These are phyloP conservation scores for Amanita muscaria DNA, from an alignment of 768 basidiomycete species.

Conservation along the genomic window DNA sequence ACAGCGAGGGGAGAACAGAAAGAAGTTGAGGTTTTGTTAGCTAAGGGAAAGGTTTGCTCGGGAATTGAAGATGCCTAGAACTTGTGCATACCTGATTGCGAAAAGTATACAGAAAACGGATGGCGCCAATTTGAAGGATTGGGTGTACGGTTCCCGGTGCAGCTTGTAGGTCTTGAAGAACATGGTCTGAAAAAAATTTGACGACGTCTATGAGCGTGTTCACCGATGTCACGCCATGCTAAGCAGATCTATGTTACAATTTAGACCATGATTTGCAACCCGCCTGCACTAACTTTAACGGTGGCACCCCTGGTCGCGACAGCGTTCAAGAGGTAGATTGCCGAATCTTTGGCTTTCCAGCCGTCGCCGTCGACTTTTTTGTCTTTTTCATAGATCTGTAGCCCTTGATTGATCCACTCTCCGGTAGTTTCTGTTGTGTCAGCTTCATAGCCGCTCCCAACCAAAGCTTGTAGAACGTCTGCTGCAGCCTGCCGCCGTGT, in stretches of 20 bases:
- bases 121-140: slow-evolving; percentile 92
- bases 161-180: slow-evolving; percentile 79
- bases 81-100: slow-evolving; percentile 66
- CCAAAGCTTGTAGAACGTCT: slow-evolving; percentile 90
- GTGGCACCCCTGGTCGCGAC: slow-evolving; percentile 88
- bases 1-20: slow-evolving; percentile 81
- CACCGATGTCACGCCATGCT: slow-evolving; percentile 91
- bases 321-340: slow-evolving; percentile 89
- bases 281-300: slow-evolving; percentile 47
- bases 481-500: slow-evolving; percentile 91
- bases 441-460: slow-evolving; percentile 68
- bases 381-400: slow-evolving; percentile 61
- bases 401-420: slow-evolving; percentile 70
- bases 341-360: slow-evolving; percentile 92
- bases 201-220: slow-evolving; percentile 91
- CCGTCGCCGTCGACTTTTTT: slow-evolving; percentile 31
- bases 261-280: slow-evolving; percentile 1
- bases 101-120: slow-evolving; percentile 91
- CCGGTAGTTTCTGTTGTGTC: slow-evolving; percentile 86
- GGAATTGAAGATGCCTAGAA: slow-evolving; percentile 2
- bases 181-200: slow-evolving; percentile 89
- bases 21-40: slow-evolving; percentile 91
- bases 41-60: slow-evolving; percentile 26
- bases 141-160: slow-evolving; percentile 64
- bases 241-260: slow-evolving; percentile 5